phyloP scores from a whole-genome alignment of 371 early-diverging fungal genomes.

The Polyrhizophydium stewartii region DNA sequence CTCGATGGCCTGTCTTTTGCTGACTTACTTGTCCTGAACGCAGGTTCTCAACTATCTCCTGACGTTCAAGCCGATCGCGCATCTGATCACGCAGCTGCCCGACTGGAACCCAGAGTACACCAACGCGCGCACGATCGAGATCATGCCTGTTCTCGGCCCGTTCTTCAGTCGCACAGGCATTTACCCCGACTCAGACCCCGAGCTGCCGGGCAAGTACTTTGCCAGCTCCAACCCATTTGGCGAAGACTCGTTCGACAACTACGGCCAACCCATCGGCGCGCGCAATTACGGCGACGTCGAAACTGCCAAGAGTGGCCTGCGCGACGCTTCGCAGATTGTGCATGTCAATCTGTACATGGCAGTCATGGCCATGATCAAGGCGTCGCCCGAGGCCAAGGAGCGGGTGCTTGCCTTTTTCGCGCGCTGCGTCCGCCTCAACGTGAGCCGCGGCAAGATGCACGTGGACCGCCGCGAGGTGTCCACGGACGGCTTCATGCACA shows the following conservation, averaged over 20 bases:
- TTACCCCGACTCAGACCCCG: constrained; percentile 47
- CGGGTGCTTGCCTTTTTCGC: constrained; percentile 61
- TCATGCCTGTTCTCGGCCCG: constrained; percentile 68
- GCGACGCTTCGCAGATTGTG: constrained; percentile 29
- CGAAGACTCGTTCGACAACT: constrained; percentile 14
- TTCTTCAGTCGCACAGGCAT: constrained; percentile 57
- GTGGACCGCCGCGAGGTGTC: constrained; percentile 72
- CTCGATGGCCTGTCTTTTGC: too few species aligned
- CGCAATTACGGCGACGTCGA: constrained; percentile 39
- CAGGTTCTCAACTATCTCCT: constrained; percentile 26
- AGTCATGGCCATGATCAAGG: constrained; percentile 67
- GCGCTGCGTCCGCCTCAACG: constrained; percentile 60
- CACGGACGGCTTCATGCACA: constrained; percentile 85
- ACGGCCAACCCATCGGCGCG: constrained; percentile 26
- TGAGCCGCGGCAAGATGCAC: constrained; percentile 78
- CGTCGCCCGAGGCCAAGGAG: constrained; percentile 56
- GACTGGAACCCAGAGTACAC: constrained; percentile 60
- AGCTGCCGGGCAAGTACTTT: constrained; percentile 61
- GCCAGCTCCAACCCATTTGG: constrained; percentile 27
- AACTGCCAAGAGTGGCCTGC: constrained; percentile 59
- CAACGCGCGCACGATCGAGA: constrained; percentile 58
- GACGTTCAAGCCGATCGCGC: constrained; percentile 31
- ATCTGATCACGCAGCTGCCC: constrained; percentile 44
- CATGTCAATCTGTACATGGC: constrained; percentile 53
- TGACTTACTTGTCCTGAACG: too few species aligned